These are phyloP conservation scores for Kingdonia uniflora DNA, from an alignment of 164 flowering plant species.

Conservation along the genomic window DNA sequence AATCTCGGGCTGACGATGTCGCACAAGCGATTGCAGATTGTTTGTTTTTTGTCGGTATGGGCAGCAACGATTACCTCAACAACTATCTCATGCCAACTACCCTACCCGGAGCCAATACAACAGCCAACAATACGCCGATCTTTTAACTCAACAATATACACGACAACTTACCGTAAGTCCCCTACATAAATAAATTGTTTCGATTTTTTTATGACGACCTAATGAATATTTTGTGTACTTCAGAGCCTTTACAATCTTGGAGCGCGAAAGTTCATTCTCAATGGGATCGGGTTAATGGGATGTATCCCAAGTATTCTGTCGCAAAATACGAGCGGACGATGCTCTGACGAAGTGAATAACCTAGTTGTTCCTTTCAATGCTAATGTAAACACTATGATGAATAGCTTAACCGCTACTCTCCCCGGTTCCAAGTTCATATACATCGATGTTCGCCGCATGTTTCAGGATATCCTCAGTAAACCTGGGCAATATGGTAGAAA, in stretches of 20 bases:
- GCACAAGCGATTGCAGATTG: conserved; percentile 14
- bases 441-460: conserved; percentile 41
- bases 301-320: conserved; percentile 77
- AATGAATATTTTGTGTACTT: neutral
- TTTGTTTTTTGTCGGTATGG: conserved; percentile 93
- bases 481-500: conserved; percentile 42
- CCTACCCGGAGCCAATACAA: conserved; percentile 59
- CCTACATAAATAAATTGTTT: neutral
- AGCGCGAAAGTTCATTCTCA: conserved; percentile 47
- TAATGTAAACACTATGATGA: conserved; percentile 45
- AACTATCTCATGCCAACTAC: conserved; percentile 91
- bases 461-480: conserved; percentile 40
- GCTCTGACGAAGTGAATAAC: conserved; percentile 50
- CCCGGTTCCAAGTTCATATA: conserved; percentile 49
- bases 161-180: conserved; percentile 45
- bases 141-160: conserved; percentile 50
- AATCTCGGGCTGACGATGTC: too few relatives aligned
- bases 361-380: conserved; percentile 50
- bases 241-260: conserved; percentile 73
- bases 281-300: conserved; percentile 61
- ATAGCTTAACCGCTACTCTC: conserved; percentile 42
- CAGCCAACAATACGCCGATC: conserved; percentile 51
- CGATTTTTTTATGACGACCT: neutral
- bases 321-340: conserved; percentile 27
- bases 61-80: conserved; percentile 97